Evolutionary conservation across 2,329 filamentous ascomycete genomes (phyloP), one percentile per base, ranked within the genome.

Genomic region (Massarina eburnea): DNA sequence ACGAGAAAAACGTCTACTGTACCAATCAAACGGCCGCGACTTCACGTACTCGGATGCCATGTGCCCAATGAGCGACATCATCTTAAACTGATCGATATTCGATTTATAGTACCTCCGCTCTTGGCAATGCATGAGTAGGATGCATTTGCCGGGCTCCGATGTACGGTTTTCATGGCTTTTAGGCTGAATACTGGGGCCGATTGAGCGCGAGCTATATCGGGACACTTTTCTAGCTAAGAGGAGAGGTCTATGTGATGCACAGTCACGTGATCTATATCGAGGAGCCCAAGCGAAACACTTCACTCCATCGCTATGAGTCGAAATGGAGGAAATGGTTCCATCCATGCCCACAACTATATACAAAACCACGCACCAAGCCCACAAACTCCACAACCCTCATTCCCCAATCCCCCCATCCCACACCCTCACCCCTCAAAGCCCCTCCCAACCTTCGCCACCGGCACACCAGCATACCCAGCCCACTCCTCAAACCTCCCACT

Each of bases 401-500:
- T 15, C 24, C 12, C 37, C 24, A 8, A 3, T n/a, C 6, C 21
- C 24, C 26, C 7, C 15, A 22, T 18, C 17, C 26, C 22, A 18
- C 4, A 10, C n/a, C n/a, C n/a, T 39, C 14, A 10, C 22, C 17
- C 33, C 20, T 38, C 15, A 18, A 45, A 29, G 6, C 15, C 33
- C 21, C 33, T 29, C 41, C n/a, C 39, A 22, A 43, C 39, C 37
- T 39, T 41, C 14, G 43, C 39, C 14, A 14, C 43, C 20, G 56
- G 45, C 20, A 17, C 19, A 17, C 37, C 44, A 21, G 55, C 61
- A 50, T 56, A 58, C 10, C 40, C 47, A 35, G 57, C 61, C 64
- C 64, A 66, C 2, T 49, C 55, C 7, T 40, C 52, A 48, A 61
- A 65, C 14, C 55, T 41, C 18, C 42, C 48, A 26, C 47, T 58